Base-by-base conservation (phyloP, 768 basidiomycete species). In the Russula sp. region DNA sequence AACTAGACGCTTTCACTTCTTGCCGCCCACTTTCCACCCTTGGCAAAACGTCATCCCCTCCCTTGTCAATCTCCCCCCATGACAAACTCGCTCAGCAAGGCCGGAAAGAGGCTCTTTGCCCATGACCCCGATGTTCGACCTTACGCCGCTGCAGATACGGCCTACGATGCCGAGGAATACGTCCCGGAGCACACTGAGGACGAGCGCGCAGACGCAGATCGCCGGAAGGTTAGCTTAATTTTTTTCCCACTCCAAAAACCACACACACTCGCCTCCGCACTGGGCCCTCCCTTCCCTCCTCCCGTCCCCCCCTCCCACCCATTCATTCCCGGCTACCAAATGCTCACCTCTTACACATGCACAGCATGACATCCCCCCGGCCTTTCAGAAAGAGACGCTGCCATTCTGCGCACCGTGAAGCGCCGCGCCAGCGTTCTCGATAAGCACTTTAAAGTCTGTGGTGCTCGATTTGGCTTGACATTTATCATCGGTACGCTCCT, bases 401-500 rank as follows among this genome's bases (percentile, higher is more conserved):
- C 83, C 55, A 87, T 94, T 56, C 79, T 97, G 48, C 82, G 81
- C 68, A 83, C 86, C 22, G 85, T 97, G 36, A 84, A 90, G 71
- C 79, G 81, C 38, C 80, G 92, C 7, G 93, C 92, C 1, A 90
- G 90, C 69, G 84, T 87, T 72, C 86, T 97, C 60, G 94, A 97
- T 77, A 94, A 92, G 74, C 86, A 90, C 2, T 91, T 97, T 79
- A 79, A 72, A 49, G 34, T 96, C 1, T 89, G 86, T 65, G 92
- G 94, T 11, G 72, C 95, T 59, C 84, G 85, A 14, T 93, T 96
- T 64, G 94, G 94, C 0, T 94, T 88, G 88, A 84, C 91, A 0
- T 89, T 92, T 75, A 73, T 91, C 70, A 88, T 94, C 62, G 72
- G 80, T 81, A 58, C 49, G 78, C 67, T 20, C 36, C 36, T 2